phyloP scores from a whole-genome alignment of 305 asterid species.

The Fraxinus paxiana region DNA sequence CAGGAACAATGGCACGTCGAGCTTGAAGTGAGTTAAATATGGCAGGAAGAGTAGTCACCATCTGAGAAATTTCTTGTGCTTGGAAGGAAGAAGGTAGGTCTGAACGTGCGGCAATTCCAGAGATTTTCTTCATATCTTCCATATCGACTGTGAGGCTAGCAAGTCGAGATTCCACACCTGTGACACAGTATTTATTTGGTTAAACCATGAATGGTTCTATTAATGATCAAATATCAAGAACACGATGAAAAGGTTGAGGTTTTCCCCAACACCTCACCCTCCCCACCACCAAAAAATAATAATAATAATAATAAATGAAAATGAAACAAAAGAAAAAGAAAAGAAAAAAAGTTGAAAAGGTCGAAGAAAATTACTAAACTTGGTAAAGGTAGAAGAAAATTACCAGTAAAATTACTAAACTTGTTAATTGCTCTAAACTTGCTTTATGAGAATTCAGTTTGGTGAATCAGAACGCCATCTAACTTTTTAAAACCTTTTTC shows the following conservation, averaged over 20 bases:
- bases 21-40: slow-evolving; percentile 70
- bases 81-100: slow-evolving; percentile 74
- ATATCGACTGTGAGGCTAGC: slow-evolving; percentile 79
- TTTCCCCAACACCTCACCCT: neutral
- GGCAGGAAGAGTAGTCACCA: slow-evolving; percentile 61
- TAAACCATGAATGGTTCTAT: neutral
- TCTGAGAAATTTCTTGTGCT: slow-evolving; percentile 48
- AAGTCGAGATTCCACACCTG: slow-evolving; percentile 95
- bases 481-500: neutral
- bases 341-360: neutral
- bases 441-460: neutral
- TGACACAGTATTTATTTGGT: slow-evolving; percentile 10
- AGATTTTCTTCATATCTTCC: slow-evolving; percentile 61
- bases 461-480: neutral
- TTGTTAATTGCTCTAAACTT: neutral
- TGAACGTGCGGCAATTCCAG: slow-evolving; percentile 43
- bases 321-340: neutral
- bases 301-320: neutral
- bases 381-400: neutral
- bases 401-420: neutral
- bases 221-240: neutral
- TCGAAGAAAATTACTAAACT: neutral
- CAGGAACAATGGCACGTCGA: slow-evolving; percentile 86
- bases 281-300: neutral
- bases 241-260: neutral